A percentile compares a stretch with the other conserved stretches of the same genome.
Evolutionary conservation across 305 asterid genomes (phyloP).

Genomic region (Solanum hybrid): DNA sequence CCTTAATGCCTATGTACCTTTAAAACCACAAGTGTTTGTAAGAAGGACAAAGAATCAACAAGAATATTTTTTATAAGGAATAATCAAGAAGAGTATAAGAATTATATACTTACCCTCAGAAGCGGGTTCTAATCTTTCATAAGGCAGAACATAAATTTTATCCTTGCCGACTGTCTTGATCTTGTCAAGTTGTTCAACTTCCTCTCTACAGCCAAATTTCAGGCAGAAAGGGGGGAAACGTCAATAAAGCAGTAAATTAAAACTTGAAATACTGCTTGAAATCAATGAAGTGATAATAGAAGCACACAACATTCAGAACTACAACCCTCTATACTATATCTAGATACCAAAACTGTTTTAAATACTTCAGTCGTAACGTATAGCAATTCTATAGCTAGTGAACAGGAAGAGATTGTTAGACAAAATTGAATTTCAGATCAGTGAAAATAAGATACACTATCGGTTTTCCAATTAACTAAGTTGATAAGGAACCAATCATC

Average conservation of each 20-base stretch:
- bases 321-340: background rate
- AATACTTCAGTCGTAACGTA: background rate
- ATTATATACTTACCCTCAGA: conserved; percentile 54
- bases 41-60: background rate
- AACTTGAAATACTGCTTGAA: background rate
- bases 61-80: background rate
- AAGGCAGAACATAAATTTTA: conserved; percentile 44
- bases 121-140: conserved; percentile 49
- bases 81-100: background rate
- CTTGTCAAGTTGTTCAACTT: conserved; percentile 29
- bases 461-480: background rate
- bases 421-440: background rate
- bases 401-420: background rate
- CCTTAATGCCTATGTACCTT: background rate
- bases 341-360: background rate
- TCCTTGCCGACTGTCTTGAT: conserved; percentile 25
- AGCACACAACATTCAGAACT: background rate
- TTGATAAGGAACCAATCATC: background rate
- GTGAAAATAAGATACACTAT: background rate
- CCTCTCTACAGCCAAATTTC: conserved; percentile 44
- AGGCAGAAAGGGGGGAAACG: conserved; percentile 8
- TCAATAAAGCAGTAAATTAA: background rate
- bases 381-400: background rate
- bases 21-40: conserved; percentile 7
- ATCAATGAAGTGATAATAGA: background rate